Percentiles rank a stretch among this genome's conserved stretches.
phyloP scores from a whole-genome alignment of 768 basidiomycete species.

The Dentipellis fragilis region DNA sequence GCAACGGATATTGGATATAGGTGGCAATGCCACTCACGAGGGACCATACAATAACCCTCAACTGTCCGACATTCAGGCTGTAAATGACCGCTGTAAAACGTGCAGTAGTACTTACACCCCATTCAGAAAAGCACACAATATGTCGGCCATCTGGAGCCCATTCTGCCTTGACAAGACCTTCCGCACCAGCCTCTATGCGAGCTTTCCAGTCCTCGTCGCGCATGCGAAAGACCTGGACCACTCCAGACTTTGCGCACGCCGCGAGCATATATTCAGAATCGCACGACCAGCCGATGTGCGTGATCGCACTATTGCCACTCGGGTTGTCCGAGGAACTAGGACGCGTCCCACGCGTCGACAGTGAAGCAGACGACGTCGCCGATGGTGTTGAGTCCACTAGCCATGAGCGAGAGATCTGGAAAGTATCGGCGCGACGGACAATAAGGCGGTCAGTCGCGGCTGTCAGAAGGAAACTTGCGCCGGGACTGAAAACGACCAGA shows the following conservation, averaged over 20 bases:
- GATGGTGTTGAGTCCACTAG: constrained; percentile 47
- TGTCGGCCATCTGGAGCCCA: constrained; percentile 85
- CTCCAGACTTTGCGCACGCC: constrained; percentile 59
- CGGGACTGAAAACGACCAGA: constrained; percentile 79
- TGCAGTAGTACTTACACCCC: constrained; percentile 59
- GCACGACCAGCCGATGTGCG: constrained; percentile 76
- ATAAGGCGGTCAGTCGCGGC: constrained; percentile 73
- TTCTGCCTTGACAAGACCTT: constrained; percentile 79
- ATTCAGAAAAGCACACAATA: constrained; percentile 84
- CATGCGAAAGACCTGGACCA: constrained; percentile 72
- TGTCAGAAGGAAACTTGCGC: constrained; percentile 78
- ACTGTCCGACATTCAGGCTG: constrained; percentile 29
- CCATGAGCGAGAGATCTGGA: constrained; percentile 80
- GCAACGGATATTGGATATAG: constrained; percentile 79
- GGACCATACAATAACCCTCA: constrained; percentile 83
- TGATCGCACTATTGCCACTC: constrained; percentile 38
- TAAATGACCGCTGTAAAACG: background rate
- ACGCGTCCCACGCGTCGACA: constrained; percentile 9
- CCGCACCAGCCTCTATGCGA: constrained; percentile 69
- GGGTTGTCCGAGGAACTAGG: constrained; percentile 17
- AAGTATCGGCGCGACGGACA: constrained; percentile 73
- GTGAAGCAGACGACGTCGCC: constrained; percentile 28
- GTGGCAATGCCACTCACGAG: constrained; percentile 64
- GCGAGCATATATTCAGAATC: constrained; percentile 84
- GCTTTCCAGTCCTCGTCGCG: constrained; percentile 73